Evolutionary conservation across 169 alveolate species (phyloP).

Genomic region (Eimeria zaria): DNA sequence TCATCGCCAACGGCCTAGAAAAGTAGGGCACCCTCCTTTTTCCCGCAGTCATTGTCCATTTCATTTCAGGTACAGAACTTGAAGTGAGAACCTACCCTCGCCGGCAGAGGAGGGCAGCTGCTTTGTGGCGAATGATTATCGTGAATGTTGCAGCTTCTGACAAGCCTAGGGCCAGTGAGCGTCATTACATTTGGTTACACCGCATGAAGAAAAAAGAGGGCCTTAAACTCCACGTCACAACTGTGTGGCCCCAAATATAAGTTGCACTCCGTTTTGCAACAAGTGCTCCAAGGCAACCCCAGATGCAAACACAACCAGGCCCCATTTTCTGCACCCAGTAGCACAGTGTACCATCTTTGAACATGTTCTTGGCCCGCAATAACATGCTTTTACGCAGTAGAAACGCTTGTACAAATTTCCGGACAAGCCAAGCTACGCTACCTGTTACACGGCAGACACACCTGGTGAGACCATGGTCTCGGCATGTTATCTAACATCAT

Average conservation of each 20-base stretch:
- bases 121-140: background rate
- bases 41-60: too few relatives aligned
- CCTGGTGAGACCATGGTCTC: background rate
- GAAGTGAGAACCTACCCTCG: too few relatives aligned
- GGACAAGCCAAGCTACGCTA: background rate
- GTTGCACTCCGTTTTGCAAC: too few relatives aligned
- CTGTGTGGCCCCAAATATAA: background rate
- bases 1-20: too few relatives aligned
- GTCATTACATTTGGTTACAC: background rate
- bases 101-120: too few relatives aligned
- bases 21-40: too few relatives aligned
- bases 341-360: background rate
- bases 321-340: background rate
- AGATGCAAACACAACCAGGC: background rate
- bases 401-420: background rate
- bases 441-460: background rate
- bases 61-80: too few relatives aligned
- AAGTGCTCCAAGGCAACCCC: background rate
- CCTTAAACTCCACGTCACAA: background rate
- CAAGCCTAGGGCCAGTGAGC: background rate
- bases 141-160: background rate
- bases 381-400: background rate
- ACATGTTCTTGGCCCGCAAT: background rate
- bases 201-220: background rate
- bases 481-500: background rate